Evolutionary conservation across 768 basidiomycete species (phyloP).

Genomic region (Serendipita sp.): DNA sequence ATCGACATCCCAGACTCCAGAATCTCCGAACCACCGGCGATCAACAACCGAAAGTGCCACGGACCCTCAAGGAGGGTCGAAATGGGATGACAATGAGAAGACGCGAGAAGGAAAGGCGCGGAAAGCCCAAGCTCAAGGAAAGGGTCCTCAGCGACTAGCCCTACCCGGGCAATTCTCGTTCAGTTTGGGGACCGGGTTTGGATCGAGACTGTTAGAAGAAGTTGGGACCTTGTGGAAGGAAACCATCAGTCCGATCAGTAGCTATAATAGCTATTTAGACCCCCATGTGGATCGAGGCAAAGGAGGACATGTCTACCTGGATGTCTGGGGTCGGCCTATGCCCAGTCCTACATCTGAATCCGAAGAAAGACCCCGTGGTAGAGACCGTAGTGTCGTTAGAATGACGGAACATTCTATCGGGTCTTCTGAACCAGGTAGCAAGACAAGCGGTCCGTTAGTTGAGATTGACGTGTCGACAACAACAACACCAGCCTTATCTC

Average conservation of each 20-base stretch:
- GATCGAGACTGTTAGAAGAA: neutral
- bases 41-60: too few species aligned
- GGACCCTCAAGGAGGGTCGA: neutral
- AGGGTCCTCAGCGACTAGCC: neutral
- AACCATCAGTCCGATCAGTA: neutral
- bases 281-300: neutral
- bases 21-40: too few species aligned
- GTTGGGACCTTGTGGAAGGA: neutral
- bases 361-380: neutral
- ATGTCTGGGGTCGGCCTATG: neutral
- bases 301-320: neutral
- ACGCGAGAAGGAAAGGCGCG: neutral
- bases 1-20: too few species aligned
- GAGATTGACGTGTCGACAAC: neutral
- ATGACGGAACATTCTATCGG: neutral
- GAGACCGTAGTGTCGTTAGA: neutral
- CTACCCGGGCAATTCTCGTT: neutral
- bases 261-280: neutral
- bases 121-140: neutral
- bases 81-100: neutral
- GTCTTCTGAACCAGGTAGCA: neutral
- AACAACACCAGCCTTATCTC: neutral
- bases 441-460: neutral
- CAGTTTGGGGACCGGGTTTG: neutral
- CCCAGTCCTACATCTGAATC: neutral